Conservation (phyloP, 768 basidiomycete genomes). For the Solioccasus polychromus region DNA sequence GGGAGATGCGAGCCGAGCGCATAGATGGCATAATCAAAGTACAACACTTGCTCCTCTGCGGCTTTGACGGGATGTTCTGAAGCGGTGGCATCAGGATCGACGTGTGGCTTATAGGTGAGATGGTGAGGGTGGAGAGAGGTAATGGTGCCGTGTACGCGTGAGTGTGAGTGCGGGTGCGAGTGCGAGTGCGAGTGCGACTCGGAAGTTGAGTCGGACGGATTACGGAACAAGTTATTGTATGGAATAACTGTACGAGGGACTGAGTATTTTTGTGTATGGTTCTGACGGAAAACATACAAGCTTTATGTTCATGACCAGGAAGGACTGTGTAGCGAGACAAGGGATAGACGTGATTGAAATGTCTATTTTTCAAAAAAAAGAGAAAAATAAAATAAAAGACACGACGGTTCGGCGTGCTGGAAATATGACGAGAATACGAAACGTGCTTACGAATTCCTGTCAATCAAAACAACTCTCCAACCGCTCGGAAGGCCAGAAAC, state of each 20-base stretch:
- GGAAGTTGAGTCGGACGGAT: slow-evolving; percentile 13
- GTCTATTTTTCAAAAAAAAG: no score
- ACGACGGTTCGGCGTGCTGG: not conserved
- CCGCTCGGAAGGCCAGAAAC: slow-evolving; percentile 45
- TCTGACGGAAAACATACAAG: slow-evolving; percentile 40
- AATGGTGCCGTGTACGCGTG: slow-evolving; percentile 46
- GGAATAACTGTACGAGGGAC: slow-evolving; percentile 44
- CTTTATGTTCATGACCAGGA: slow-evolving; percentile 62
- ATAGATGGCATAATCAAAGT: slow-evolving; percentile 57
- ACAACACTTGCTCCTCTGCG: slow-evolving; percentile 25
- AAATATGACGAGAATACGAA: not conserved
- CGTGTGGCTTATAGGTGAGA: slow-evolving; percentile 29
- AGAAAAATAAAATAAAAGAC: no score
- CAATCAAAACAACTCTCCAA: slow-evolving; percentile 57
- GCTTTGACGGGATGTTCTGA: not conserved
- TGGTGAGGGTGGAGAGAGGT: slow-evolving; percentile 37
- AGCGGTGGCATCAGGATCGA: not conserved
- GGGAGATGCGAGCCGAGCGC: slow-evolving; percentile 61
- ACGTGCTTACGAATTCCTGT: slow-evolving; percentile 52
- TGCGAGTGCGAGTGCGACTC: slow-evolving; percentile 28
- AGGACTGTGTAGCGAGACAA: slow-evolving; percentile 57
- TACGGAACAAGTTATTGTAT: slow-evolving; percentile 45
- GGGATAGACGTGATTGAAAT: slow-evolving; percentile 57
- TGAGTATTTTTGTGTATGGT: not conserved
- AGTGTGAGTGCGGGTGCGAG: slow-evolving; percentile 35